Evolutionary conservation across 192 early-diverging fungal species (phyloP).

Genomic region (Backusella sp.): DNA sequence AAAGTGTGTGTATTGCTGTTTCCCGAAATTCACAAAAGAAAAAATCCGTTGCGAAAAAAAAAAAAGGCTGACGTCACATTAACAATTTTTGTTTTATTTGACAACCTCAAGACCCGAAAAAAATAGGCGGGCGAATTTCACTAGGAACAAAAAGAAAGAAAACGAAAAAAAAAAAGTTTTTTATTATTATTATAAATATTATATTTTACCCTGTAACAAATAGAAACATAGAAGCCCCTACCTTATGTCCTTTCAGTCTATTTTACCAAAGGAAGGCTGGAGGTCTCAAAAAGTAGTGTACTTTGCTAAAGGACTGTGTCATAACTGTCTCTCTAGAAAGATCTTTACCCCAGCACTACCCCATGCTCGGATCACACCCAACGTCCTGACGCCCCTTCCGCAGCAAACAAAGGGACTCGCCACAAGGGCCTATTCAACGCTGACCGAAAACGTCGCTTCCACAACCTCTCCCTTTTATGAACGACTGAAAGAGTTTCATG

Average conservation of each 20-base stretch:
- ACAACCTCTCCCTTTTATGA: neutral
- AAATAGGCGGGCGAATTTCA: no score
- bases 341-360: conserved; percentile 10
- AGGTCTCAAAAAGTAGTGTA: conserved; percentile 9
- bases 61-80: neutral
- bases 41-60: neutral
- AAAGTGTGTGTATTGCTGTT: neutral
- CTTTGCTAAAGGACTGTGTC: conserved; percentile 7
- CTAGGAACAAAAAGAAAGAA: no score
- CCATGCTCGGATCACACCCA: neutral
- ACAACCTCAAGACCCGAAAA: neutral
- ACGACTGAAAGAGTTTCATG: neutral
- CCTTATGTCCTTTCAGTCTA: conserved; percentile 16
- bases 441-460: neutral
- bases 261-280: conserved; percentile 12
- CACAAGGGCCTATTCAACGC: neutral
- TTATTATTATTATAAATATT: neutral
- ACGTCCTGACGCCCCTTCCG: neutral
- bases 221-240: neutral
- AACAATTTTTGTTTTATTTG: neutral
- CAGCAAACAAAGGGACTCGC: neutral
- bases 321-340: neutral
- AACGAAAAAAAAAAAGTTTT: neutral
- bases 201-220: neutral
- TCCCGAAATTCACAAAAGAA: neutral